These are phyloP conservation scores for Saturnispora hagleri DNA, from an alignment of 805 yeast genomes.

Conservation along the genomic window DNA sequence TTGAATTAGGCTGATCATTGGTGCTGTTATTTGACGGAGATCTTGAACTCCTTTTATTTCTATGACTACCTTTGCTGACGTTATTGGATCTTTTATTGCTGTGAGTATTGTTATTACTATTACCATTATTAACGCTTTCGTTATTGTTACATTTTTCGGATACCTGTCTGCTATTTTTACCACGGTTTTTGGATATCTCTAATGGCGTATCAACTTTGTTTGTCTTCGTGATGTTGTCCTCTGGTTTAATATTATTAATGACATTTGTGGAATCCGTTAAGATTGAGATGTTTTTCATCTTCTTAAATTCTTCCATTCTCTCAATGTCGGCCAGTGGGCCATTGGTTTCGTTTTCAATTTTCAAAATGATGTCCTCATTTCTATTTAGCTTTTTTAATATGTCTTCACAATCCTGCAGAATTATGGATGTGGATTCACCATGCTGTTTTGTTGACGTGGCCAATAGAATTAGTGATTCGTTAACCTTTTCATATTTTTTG, in stretches of 20 bases:
- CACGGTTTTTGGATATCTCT: background rate
- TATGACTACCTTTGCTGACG: background rate
- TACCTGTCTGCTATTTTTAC: background rate
- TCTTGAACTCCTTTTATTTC: background rate
- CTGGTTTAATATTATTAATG: background rate
- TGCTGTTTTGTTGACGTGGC: slow-evolving; percentile 38
- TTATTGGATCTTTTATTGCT: background rate
- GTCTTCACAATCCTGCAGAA: slow-evolving; percentile 39
- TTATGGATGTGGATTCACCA: slow-evolving; percentile 37
- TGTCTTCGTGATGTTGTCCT: background rate
- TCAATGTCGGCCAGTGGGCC: slow-evolving; percentile 7
- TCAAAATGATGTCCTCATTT: slow-evolving; percentile 17
- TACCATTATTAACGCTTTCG: slow-evolving; percentile 4
- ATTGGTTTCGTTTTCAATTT: slow-evolving; percentile 11
- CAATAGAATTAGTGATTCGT: slow-evolving; percentile 35
- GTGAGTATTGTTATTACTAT: background rate
- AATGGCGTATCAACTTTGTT: background rate
- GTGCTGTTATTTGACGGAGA: background rate
- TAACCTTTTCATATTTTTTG: slow-evolving; percentile 36
- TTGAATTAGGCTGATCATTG: background rate
- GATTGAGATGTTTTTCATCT: slow-evolving; percentile 11
- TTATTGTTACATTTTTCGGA: background rate
- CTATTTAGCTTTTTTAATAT: slow-evolving; percentile 30
- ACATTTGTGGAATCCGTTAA: slow-evolving; percentile 4
- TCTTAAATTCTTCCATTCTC: slow-evolving; percentile 10